A percentile compares a stretch with the other conserved stretches of the same genome.
Conservation (phyloP, 139 green algal species). For the Chlamydomonas applanata region DNA sequence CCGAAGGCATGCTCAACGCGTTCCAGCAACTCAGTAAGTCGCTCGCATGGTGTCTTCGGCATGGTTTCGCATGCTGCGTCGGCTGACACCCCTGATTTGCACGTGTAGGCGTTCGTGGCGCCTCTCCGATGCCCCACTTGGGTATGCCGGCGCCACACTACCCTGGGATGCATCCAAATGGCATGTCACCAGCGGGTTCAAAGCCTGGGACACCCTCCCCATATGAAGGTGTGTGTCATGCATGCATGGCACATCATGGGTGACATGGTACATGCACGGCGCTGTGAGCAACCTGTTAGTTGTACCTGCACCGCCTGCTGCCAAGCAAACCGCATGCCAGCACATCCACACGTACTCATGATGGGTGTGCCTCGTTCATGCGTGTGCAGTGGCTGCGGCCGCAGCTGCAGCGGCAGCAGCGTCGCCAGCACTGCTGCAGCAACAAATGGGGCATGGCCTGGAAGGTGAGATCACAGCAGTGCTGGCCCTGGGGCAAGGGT, state of each 20-base stretch:
- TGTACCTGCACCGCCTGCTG: background rate
- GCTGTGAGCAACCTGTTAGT: background rate
- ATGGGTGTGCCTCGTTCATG: background rate
- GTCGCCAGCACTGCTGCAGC: background rate
- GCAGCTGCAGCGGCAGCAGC: constrained; percentile 26
- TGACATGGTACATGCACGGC: background rate
- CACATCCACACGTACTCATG: background rate
- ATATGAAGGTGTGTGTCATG: constrained; percentile 25
- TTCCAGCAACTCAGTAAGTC: constrained; percentile 57
- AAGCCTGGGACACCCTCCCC: constrained; percentile 49
- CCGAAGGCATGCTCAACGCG: constrained; percentile 45
- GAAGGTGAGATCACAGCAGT: too few species aligned
- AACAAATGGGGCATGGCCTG: background rate
- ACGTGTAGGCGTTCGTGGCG: constrained; percentile 23
- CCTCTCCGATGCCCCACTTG: constrained; percentile 29
- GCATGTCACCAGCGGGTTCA: constrained; percentile 33
- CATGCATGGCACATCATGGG: background rate
- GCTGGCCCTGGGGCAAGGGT: background rate
- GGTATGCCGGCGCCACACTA: constrained; percentile 5
- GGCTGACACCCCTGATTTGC: background rate
- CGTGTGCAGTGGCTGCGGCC: constrained; percentile 4
- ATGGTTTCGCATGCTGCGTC: background rate
- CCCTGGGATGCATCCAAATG: constrained; percentile 2
- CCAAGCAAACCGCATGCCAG: background rate
- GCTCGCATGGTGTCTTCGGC: background rate